A percentile compares a stretch with the other conserved stretches of the same genome.
Conservation (phyloP, 306 rosid genomes). For the Prunus mongolica region DNA sequence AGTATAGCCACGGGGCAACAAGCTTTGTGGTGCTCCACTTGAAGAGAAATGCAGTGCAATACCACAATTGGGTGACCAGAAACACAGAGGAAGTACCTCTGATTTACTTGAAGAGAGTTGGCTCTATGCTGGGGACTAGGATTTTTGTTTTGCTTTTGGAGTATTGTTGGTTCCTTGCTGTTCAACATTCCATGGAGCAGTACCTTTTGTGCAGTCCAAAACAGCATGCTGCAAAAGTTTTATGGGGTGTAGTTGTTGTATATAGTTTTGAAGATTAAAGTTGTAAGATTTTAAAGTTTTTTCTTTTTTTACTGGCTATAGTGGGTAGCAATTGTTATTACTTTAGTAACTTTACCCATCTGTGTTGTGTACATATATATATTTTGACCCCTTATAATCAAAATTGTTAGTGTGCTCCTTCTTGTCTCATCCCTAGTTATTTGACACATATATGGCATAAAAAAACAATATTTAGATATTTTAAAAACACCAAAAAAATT, state of each 20-base stretch:
- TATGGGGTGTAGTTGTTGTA: background rate
- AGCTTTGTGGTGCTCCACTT: background rate
- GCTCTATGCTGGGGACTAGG: slow-evolving; percentile 23
- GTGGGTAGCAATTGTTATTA: too few species aligned
- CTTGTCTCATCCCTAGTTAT: too few species aligned
- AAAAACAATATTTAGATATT: too few species aligned
- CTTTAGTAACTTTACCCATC: too few species aligned
- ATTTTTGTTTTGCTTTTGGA: slow-evolving; percentile 12
- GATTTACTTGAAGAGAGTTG: background rate
- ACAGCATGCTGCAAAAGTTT: background rate
- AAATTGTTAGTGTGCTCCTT: too few species aligned
- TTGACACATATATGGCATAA: too few species aligned
- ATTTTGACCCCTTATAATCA: too few species aligned
- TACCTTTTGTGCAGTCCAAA: background rate
- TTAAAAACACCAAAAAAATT: too few species aligned
- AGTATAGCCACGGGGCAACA: too few species aligned
- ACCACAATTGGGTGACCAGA: background rate
- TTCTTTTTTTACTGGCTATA: too few species aligned
- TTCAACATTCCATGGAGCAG: background rate
- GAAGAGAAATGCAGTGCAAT: too few species aligned
- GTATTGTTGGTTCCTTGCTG: background rate
- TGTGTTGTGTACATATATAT: too few species aligned
- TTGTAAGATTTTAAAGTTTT: background rate
- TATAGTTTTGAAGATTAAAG: background rate
- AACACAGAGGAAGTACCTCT: slow-evolving; percentile 15